Conservation (phyloP, 208 protist genomes). For the Trypanosoma congolense region DNA sequence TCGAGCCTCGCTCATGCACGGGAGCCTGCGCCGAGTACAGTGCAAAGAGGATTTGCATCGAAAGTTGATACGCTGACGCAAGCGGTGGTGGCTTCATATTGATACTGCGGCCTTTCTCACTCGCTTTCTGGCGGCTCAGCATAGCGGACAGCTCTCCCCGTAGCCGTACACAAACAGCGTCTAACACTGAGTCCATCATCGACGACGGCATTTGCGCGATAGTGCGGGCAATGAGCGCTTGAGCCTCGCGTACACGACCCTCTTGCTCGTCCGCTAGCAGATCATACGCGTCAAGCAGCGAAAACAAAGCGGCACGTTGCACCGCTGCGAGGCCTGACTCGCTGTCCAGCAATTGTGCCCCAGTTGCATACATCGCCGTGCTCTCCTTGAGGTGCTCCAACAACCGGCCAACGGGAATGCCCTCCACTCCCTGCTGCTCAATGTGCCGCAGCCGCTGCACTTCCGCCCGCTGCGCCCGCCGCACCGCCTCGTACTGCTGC, state of each 20-base stretch:
- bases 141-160: slow-evolving; percentile 11
- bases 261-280: slow-evolving; percentile 42
- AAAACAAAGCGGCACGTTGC: slow-evolving; percentile 49
- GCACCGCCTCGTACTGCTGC: slow-evolving; percentile 63
- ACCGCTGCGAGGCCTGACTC: slow-evolving; percentile 37
- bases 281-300: slow-evolving; percentile 48
- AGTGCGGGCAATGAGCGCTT: slow-evolving; percentile 63
- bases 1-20: slow-evolving; percentile 28
- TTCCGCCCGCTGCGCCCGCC: slow-evolving; percentile 60
- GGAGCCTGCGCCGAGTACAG: slow-evolving; percentile 59
- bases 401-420: slow-evolving; percentile 49
- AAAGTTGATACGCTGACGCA: slow-evolving; percentile 53
- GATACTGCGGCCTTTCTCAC: not conserved
- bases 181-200: slow-evolving; percentile 53
- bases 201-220: slow-evolving; percentile 53
- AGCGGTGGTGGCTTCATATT: slow-evolving; percentile 6
- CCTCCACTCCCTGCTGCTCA: slow-evolving; percentile 73
- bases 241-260: slow-evolving; percentile 41
- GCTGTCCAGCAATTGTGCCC: slow-evolving; percentile 43
- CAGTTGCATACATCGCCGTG: slow-evolving; percentile 34
- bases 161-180: slow-evolving; percentile 22
- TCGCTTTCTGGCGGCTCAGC: not conserved
- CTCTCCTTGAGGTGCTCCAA: slow-evolving; percentile 64
- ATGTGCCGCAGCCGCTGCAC: slow-evolving; percentile 49
- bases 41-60: slow-evolving; percentile 67